phyloP scores from a whole-genome alignment of 2,329 filamentous ascomycete species.

The Beauveria medogensis region DNA sequence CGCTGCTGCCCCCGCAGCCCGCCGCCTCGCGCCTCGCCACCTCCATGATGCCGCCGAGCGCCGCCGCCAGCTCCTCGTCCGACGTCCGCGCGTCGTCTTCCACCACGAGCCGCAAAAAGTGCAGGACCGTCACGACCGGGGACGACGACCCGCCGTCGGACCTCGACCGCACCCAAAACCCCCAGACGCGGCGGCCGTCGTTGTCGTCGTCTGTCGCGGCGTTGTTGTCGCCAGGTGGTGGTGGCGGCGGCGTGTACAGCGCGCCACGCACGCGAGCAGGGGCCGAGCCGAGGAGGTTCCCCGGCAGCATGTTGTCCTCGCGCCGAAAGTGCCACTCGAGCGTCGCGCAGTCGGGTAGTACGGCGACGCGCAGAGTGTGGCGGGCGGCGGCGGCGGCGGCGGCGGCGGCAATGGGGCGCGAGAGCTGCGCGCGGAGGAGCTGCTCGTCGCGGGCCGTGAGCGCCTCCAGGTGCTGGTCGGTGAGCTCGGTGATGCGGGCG shows the following conservation, averaged over 20 bases:
- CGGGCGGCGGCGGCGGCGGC: background rate
- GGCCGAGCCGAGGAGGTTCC: conserved; percentile 47
- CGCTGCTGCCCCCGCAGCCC: conserved; percentile 59
- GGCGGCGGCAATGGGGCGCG: conserved; percentile 15
- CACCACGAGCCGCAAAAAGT: conserved; percentile 61
- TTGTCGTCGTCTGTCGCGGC: conserved; percentile 22
- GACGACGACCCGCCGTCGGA: conserved; percentile 37
- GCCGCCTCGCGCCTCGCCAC: conserved; percentile 63
- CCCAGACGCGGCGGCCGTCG: conserved; percentile 57
- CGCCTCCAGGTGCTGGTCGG: conserved; percentile 49
- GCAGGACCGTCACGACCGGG: conserved; percentile 55
- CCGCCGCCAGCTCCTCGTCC: conserved; percentile 37
- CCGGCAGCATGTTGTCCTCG: conserved; percentile 67
- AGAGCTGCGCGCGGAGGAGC: conserved; percentile 48
- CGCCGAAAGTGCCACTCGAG: conserved; percentile 59
- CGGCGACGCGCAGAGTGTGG: conserved; percentile 24
- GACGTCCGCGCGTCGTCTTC: conserved; percentile 42
- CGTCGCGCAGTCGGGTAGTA: conserved; percentile 25
- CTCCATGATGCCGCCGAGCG: conserved; percentile 54
- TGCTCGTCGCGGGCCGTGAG: conserved; percentile 58
- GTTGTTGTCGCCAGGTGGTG: conserved; percentile 25
- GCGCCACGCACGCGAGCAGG: conserved; percentile 61
- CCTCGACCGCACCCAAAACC: conserved; percentile 62
- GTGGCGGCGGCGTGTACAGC: conserved; percentile 42
- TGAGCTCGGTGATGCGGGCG: conserved; percentile 34